Evolutionary conservation across 2,329 filamentous ascomycete species (phyloP), one percentile per base, ranked within the genome.

Genomic region (Cytospora schulzeri): DNA sequence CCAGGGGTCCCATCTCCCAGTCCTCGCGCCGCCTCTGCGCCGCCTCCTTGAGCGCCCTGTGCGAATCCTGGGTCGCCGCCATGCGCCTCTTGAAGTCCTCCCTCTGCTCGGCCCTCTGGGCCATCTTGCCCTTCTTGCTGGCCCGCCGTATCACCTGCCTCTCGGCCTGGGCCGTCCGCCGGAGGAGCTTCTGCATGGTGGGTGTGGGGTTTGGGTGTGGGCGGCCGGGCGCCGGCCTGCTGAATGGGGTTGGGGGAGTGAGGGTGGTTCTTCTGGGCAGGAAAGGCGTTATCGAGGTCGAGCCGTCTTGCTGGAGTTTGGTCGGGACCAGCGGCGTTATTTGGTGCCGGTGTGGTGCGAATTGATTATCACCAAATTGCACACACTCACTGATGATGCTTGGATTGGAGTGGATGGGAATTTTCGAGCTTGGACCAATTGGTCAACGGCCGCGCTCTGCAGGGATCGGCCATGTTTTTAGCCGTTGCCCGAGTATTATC

Each of bases 1-100:
- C 89, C 68, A 97, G 74, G 11, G 91, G 85, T 0, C 93, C 94
- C 69, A 92, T 77, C 68, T 89, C 80, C 87, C 91, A 96, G 75
- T 94, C 89, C 74, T 96, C 90, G 66, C 83, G 84, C 60, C 90
- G 85, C 45, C 59, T 60, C 52, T 33, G 63, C 45, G 33, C 31
- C 29, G 66, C 66, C 3, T 60, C 48, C 28, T 50, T 35, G n/a
- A 67, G 57, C 22, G 51, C 54, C 19, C 11, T 9, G 53, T 66
- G 62, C 3, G 59, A 35, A 17, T 58, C 50, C 33, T 24, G 31
- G 29, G 57, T 41, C 15, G 52, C 57, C 2, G 2, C 1, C 66
- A 63, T 67, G 56, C 60, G 63, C 56, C 41, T 54, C 22, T n/a
- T 77, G 54, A 81, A 79, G 26, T 69, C 67, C 24, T 66, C 48